A percentile compares a stretch with the other conserved stretches of the same genome.
Conservation (phyloP, 768 basidiomycete species). For the Tephrocybe sp. region DNA sequence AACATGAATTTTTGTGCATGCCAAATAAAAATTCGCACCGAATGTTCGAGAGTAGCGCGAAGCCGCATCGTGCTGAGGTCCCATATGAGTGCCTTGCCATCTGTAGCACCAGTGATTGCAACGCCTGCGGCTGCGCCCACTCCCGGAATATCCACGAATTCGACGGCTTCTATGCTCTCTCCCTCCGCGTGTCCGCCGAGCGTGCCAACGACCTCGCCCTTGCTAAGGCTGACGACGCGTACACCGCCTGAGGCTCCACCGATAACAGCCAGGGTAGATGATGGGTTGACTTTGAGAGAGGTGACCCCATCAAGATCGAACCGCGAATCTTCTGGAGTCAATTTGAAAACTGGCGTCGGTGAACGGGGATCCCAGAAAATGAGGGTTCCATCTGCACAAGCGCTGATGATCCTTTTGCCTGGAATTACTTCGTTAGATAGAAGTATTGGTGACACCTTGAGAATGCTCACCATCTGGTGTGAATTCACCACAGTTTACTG, state of each 20-base stretch:
- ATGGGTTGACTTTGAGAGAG: conserved; percentile 77
- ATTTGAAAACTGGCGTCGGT: conserved; percentile 76
- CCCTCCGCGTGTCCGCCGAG: conserved; percentile 83
- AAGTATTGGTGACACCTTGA: not conserved
- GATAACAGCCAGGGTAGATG: conserved; percentile 87
- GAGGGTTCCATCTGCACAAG: conserved; percentile 76
- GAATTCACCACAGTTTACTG: conserved; percentile 86
- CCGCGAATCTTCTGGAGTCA: conserved; percentile 64
- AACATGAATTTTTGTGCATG: conserved; percentile 1
- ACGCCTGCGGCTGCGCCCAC: conserved; percentile 53
- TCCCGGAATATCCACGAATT: conserved; percentile 76
- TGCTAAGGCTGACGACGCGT: conserved; percentile 82
- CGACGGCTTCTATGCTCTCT: conserved; percentile 85
- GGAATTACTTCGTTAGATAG: conserved; percentile 3
- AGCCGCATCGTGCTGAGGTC: conserved; percentile 85
- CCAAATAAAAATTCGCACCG: conserved; percentile 42
- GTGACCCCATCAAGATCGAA: conserved; percentile 86
- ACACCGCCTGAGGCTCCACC: conserved; percentile 86
- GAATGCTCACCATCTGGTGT: conserved; percentile 76
- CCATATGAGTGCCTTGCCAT: conserved; percentile 94
- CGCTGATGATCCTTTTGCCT: conserved; percentile 90
- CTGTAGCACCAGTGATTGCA: conserved; percentile 85
- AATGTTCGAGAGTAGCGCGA: conserved; percentile 78
- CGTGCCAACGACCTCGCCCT: conserved; percentile 76
- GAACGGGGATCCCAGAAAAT: conserved; percentile 92